Evolutionary conservation across 768 basidiomycete genomes (phyloP), one percentile per base, ranked within the genome.

Genomic region (Boletus patriciae): DNA sequence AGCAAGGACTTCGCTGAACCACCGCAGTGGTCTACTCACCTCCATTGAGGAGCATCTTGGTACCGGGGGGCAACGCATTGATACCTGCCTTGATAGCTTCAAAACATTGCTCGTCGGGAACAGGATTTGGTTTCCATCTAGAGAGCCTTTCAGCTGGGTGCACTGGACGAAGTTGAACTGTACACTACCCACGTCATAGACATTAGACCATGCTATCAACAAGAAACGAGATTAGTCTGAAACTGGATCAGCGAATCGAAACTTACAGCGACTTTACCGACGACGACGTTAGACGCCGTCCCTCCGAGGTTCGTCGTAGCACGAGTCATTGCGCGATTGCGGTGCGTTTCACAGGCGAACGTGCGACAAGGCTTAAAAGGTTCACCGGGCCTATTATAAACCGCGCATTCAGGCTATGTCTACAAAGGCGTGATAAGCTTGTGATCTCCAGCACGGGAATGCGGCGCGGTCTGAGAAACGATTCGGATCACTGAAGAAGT

Each of bases 101-200:
- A 58, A 89, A 87, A 10, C 80, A 80, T 34, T 82, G 76, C 51
- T 84, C 84, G 54, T 88, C 85, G 2, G 82, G 71, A 34, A 78
- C 69, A 11, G 76, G 74, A 18, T 64, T 69, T 11, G 78, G 73
- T 16, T 62, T 78, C 84, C 78, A 81, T 23, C 74, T 74, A 55
- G 2, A 44, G 16, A 46, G 6, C 16, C 7, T 23, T 37, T 60
- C 54, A 52, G 46, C 3, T 38, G 52, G 46, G 19, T 42, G 5
- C 3, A 2, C 43, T 9, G 19, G 10, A 25, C n/a, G 1, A 46
- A 42, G 19, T 8, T 25, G 47, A 38, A 34, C 31, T 12, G 38
- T 19, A 18, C 7, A 13, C 15, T n/a, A 58, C 66, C 12, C 60
- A 83, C 73, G 83, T 86, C 76, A 85, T 80, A 65, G 78, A 71